Base-by-base conservation (phyloP, 2,329 filamentous ascomycete species). In the Annulohypoxylon truncatum region DNA sequence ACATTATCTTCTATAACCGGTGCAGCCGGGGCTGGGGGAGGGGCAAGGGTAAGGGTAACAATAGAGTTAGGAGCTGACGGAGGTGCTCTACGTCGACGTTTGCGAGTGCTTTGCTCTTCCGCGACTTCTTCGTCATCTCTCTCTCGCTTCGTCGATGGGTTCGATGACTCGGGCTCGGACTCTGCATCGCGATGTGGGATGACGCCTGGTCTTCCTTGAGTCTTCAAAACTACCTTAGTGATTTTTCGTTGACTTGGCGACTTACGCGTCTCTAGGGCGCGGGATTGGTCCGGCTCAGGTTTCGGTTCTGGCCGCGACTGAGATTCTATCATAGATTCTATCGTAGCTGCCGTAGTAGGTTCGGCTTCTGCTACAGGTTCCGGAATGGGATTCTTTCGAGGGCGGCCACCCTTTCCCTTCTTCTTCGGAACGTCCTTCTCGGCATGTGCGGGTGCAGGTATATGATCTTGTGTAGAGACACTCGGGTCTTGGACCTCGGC, bases 321-420 rank as follows among this genome's bases (percentile, higher is more conserved):
- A 22, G 26, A 31, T 38, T 54, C 38, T 20, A 22, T 9, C 22
- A 3, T 26, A n/a, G 31, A 20, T 40, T 67, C 53, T 22, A 42
- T 24, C 29, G 40, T 29, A 22, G 54, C 38, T 35, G 67, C 64
- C 22, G 68, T 61, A 15, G 42, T 56, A 38, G 70, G 60, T 33
- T 48, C 44, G 26, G 66, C 52, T 57, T 75, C 72, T 10, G 69
- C 66, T 9, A 70, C 54, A 6, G 73, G 51, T 6, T 62, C 61
- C 28, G 73, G 72, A 15, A 74, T 20, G 7, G 71, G 71, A 35
- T 75, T 68, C 53, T 78, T 78, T 7, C 76, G 68, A 24, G 75
- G 74, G 2, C 76, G 71, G 13, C 76, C 76, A 15, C 75, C 76
- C 54, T 73, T 76, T 13, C 72, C 72, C 50, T 74, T 74, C 67